phyloP scores from a whole-genome alignment of 139 green algal genomes.

The Micromonas pusilla region DNA sequence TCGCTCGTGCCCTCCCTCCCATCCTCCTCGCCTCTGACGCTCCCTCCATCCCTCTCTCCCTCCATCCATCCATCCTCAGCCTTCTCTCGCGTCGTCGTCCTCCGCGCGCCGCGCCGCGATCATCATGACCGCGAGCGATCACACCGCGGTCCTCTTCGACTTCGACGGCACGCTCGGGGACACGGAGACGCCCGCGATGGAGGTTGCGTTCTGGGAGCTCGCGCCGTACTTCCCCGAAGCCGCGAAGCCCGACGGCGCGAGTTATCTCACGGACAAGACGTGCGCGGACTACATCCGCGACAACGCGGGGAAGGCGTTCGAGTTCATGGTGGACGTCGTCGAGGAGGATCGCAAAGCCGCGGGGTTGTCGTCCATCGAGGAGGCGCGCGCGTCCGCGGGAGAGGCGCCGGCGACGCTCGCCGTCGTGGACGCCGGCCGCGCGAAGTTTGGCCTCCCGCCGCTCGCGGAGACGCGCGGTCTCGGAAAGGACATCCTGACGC shows the following conservation, averaged over 20 bases:
- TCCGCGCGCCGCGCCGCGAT: too few relatives aligned
- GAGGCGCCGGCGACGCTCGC: not conserved
- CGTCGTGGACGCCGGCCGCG: not conserved
- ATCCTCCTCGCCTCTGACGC: too few relatives aligned
- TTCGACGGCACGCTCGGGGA: slow-evolving; percentile 20
- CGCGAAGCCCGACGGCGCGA: too few relatives aligned
- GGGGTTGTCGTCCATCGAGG: slow-evolving; percentile 9
- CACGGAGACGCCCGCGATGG: slow-evolving; percentile 20
- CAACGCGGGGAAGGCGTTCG: slow-evolving; percentile 18
- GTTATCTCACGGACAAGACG: not conserved
- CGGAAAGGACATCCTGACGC: slow-evolving; percentile 18
- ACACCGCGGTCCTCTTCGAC: slow-evolving; percentile 14
- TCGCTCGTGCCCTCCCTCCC: too few relatives aligned
- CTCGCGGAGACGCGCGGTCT: not conserved
- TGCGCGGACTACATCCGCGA: not conserved
- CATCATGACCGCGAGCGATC: not conserved
- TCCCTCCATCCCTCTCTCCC: too few relatives aligned
- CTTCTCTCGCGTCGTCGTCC: too few relatives aligned
- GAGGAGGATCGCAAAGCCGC: not conserved
- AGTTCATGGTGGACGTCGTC: slow-evolving; percentile 21
- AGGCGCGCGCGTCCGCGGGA: not conserved
- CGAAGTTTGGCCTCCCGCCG: not conserved
- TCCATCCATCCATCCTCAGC: too few relatives aligned
- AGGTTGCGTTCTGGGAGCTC: slow-evolving; percentile 18
- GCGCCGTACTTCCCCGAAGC: slow-evolving; percentile 17